These are phyloP conservation scores for Calonectria pauciramosa DNA, from an alignment of 2,329 filamentous ascomycete species.

Conservation along the genomic window DNA sequence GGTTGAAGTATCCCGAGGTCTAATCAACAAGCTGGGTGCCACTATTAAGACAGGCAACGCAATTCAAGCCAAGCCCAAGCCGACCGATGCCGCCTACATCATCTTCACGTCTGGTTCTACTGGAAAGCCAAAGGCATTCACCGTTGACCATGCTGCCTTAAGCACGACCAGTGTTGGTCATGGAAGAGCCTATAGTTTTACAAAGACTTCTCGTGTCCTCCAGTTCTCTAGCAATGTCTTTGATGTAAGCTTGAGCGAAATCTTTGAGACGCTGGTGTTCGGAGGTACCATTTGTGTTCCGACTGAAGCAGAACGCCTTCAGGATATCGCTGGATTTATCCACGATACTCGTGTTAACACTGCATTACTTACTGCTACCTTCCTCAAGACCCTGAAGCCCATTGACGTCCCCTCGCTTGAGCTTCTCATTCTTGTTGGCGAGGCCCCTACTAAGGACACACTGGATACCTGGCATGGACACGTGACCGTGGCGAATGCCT, in stretches of 20 bases:
- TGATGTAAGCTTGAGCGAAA: constrained; percentile 54
- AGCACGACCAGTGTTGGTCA: constrained; percentile 8
- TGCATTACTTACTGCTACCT: neutral
- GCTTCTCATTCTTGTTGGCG: constrained; percentile 27
- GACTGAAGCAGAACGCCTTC: constrained; percentile 49
- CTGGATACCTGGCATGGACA: constrained; percentile 17
- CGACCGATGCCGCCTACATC: constrained; percentile 46
- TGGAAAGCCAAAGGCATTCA: constrained; percentile 66
- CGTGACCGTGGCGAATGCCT: constrained; percentile 24
- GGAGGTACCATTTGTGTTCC: constrained; percentile 57
- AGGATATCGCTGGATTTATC: constrained; percentile 14
- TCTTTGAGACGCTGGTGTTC: constrained; percentile 53
- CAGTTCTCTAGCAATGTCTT: constrained; percentile 53
- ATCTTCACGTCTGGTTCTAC: constrained; percentile 71
- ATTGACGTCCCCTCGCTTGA: constrained; percentile 10
- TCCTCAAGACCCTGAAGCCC: neutral
- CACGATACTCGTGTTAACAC: neutral
- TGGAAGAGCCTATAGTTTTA: neutral
- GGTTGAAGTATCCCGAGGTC: neutral
- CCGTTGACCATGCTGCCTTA: constrained; percentile 38
- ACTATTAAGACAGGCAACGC: neutral
- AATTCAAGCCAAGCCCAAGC: neutral
- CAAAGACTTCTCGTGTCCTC: constrained; percentile 16
- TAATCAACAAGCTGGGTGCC: neutral
- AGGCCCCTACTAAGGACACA: constrained; percentile 25